Evolutionary conservation across 2,329 filamentous ascomycete species (phyloP).

Genomic region (Elsinoe ampelina): DNA sequence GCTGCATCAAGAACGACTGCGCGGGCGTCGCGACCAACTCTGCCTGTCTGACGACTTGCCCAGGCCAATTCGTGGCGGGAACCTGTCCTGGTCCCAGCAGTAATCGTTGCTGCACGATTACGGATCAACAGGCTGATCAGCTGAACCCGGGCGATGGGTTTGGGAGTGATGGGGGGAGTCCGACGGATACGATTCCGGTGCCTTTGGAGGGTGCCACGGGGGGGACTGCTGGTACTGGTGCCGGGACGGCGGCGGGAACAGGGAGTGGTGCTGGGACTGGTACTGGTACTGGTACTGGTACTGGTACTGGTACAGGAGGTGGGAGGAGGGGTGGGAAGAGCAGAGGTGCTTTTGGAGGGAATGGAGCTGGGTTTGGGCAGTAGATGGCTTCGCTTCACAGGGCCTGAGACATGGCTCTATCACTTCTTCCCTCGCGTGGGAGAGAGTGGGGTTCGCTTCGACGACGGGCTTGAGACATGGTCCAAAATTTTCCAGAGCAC

Average conservation of each 20-base stretch:
- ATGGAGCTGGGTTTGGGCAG: neutral
- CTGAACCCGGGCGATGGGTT: neutral
- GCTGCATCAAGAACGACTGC: slow-evolving; percentile 11
- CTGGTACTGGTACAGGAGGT: neutral
- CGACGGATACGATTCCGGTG: neutral
- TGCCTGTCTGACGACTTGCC: neutral
- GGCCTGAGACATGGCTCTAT: neutral
- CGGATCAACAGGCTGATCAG: neutral
- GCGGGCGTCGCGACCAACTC: neutral
- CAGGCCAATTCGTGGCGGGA: neutral
- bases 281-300: neutral
- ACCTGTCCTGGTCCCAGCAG: neutral
- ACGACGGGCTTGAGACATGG: too few species aligned
- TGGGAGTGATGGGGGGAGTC: neutral
- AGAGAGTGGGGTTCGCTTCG: neutral
- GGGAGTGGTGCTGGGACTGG: neutral
- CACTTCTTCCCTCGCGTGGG: neutral
- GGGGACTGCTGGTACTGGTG: neutral
- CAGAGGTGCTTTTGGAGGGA: neutral
- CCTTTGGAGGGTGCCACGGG: neutral
- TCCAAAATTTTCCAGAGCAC: too few species aligned
- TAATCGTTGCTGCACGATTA: neutral
- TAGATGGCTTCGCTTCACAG: neutral
- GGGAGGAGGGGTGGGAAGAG: neutral
- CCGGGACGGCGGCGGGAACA: neutral